Conservation (phyloP, 345 rosid genomes). For the Luvunga scandens region DNA sequence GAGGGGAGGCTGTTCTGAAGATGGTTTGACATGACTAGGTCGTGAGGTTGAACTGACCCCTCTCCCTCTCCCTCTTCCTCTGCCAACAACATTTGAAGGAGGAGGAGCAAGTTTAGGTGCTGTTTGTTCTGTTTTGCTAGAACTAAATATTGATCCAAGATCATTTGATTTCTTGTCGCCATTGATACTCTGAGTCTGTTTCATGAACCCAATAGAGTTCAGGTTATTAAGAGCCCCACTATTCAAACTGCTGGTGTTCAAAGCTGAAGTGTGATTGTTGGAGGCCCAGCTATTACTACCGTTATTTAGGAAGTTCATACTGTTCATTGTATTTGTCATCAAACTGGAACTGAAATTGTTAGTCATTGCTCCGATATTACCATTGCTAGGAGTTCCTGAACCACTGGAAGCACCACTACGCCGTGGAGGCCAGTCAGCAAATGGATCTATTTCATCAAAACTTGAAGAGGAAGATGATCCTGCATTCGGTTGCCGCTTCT, state of each 20-base stretch:
- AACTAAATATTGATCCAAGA: constrained; percentile 67
- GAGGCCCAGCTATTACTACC: constrained; percentile 53
- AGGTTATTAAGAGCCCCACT: constrained; percentile 28
- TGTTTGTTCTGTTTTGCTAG: constrained; percentile 51
- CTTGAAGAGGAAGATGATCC: constrained; percentile 40
- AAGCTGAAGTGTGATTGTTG: constrained; percentile 32
- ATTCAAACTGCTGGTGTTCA: constrained; percentile 29
- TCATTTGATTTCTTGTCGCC: constrained; percentile 55
- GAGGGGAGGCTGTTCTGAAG: constrained; percentile 59
- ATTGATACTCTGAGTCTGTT: constrained; percentile 51
- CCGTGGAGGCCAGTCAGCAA: constrained; percentile 87
- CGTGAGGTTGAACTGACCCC: constrained; percentile 39
- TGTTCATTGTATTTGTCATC: constrained; percentile 23
- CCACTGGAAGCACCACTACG: constrained; percentile 33
- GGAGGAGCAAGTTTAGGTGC: constrained; percentile 92
- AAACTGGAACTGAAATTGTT: constrained; percentile 29
- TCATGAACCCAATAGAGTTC: constrained; percentile 48
- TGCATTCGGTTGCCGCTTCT: constrained; percentile 41
- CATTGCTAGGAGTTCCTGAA: constrained; percentile 45
- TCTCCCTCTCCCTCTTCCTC: constrained; percentile 74
- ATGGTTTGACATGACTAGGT: constrained; percentile 38
- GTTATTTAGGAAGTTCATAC: constrained; percentile 27
- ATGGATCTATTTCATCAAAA: constrained; percentile 84
- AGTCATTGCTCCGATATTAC: constrained; percentile 21
- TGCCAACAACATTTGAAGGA: constrained; percentile 65